These are phyloP conservation scores for Candida manassasensis DNA, from an alignment of 805 yeast species.

Conservation along the genomic window DNA sequence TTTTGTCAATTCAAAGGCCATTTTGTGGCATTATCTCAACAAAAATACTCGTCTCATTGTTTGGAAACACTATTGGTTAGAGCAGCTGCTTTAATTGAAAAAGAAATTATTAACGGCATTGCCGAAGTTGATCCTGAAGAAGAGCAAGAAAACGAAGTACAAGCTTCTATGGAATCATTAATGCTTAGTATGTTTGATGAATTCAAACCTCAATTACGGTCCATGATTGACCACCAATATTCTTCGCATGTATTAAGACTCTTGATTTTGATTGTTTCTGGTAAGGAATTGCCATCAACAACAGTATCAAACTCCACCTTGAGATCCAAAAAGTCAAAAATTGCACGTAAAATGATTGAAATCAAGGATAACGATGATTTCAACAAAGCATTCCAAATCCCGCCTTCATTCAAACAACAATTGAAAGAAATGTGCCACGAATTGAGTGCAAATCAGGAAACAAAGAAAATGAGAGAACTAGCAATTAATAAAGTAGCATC, in stretches of 20 bases:
- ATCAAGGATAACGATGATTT: slow-evolving; percentile 75
- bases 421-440: slow-evolving; percentile 45
- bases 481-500: slow-evolving; percentile 81
- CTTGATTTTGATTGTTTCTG: slow-evolving; percentile 65
- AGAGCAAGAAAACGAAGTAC: slow-evolving; percentile 28
- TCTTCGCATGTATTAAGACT: slow-evolving; percentile 85
- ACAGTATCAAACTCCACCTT: slow-evolving; percentile 64
- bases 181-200: slow-evolving; percentile 64
- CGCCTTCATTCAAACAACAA: slow-evolving; percentile 60
- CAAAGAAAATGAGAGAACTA: slow-evolving; percentile 53
- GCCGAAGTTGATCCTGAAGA: slow-evolving; percentile 33
- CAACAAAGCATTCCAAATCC: slow-evolving; percentile 62
- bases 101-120: slow-evolving; percentile 51
- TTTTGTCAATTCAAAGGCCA: slow-evolving; percentile 70
- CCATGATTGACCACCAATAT: slow-evolving; percentile 70
- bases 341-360: slow-evolving; percentile 91
- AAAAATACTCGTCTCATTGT: slow-evolving; percentile 92
- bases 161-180: slow-evolving; percentile 59
- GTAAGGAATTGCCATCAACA: slow-evolving; percentile 72
- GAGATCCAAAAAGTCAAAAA: slow-evolving; percentile 78
- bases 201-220: slow-evolving; percentile 51
- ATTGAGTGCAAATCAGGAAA: slow-evolving; percentile 33
- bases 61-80: slow-evolving; percentile 79
- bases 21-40: slow-evolving; percentile 71
- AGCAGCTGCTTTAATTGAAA: slow-evolving; percentile 68